Base-by-base conservation (phyloP, 257 asterid species). In the Penstemon newberryi region DNA sequence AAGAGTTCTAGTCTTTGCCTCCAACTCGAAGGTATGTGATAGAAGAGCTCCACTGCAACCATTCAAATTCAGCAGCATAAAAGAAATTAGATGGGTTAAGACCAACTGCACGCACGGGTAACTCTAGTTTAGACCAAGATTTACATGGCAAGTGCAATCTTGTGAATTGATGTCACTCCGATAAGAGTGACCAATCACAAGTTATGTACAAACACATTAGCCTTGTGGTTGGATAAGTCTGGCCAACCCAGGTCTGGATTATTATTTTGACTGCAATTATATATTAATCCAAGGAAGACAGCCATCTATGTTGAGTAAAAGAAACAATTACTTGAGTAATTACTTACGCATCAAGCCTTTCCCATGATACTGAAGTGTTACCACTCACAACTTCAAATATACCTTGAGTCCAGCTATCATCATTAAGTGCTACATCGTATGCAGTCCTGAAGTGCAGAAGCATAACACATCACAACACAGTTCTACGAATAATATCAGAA, bases 261-360 rank as follows among this genome's bases (percentile, higher is more conserved):
- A 25, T 25, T 25, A 2, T 25, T 25, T 25, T 25, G 33, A 25
- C 33, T 25, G 33, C 60, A 51, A 5, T 51, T 43, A 57, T 13
- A 10, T 10, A 49, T 4, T 6, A 52, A 7, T 18, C 9, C 15
- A 60, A 56, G 70, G 41, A 44, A 51, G 44, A 65, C 46, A 60
- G 59, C 5, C 37, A 49, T 9, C 33, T 25, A 25, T 38, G 4
- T 8, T 18, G 33, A 25, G 33, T 12, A 5, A 12, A 60, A 18
- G 33, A 37, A 45, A 37, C 43, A 47, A 8, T 47, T 37, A 11
- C 5, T 47, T 10, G 60, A 55, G 33, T 47, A 47, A 55, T 10
- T 64, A 88, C 98, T 89, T 80, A 93, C 97, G 73, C 88, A 46
- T 93, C 99, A 72, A 93, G 99, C 81, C 79, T 87, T 74, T 90